phyloP scores from a whole-genome alignment of 2,329 filamentous ascomycete species.

The Aschersonia sp. region DNA sequence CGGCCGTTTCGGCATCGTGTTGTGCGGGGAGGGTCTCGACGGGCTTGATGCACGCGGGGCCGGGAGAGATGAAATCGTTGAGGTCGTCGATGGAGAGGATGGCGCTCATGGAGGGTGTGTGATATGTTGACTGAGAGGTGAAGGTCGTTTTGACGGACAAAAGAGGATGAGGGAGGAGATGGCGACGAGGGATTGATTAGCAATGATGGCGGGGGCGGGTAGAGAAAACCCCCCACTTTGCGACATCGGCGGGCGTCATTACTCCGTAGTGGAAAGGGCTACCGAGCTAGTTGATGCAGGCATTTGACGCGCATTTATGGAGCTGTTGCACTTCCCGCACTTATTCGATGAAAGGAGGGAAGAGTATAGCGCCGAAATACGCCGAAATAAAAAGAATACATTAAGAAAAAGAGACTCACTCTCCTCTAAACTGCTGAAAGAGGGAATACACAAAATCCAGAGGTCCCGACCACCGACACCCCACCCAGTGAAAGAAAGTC shows the following conservation, averaged over 20 bases:
- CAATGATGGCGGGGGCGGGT: neutral
- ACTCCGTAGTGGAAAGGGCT: no score
- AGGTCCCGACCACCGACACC: no score
- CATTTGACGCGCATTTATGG: no score
- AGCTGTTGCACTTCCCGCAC: no score
- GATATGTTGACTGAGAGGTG: neutral
- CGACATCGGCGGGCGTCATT: constrained; percentile 4
- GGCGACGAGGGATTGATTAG: neutral
- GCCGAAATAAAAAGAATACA: neutral
- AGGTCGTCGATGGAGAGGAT: constrained; percentile 94
- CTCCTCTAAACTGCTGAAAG: no score
- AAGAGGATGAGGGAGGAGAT: neutral
- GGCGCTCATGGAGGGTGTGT: constrained; percentile 62
- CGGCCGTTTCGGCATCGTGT: constrained; percentile 51
- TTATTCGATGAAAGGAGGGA: neutral
- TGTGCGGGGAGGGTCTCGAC: constrained; percentile 74
- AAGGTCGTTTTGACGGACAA: neutral
- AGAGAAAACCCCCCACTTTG: neutral
- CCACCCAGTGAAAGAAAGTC: no score
- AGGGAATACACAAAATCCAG: no score
- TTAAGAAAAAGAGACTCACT: neutral
- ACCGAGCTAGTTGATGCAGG: no score
- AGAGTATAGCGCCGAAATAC: neutral
- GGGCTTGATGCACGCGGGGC: constrained; percentile 96
- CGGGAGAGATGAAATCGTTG: constrained; percentile 97